Evolutionary conservation across 371 early-diverging fungal genomes (phyloP), one percentile per base, ranked within the genome.

Genomic region (Saksenaea vasiformis): DNA sequence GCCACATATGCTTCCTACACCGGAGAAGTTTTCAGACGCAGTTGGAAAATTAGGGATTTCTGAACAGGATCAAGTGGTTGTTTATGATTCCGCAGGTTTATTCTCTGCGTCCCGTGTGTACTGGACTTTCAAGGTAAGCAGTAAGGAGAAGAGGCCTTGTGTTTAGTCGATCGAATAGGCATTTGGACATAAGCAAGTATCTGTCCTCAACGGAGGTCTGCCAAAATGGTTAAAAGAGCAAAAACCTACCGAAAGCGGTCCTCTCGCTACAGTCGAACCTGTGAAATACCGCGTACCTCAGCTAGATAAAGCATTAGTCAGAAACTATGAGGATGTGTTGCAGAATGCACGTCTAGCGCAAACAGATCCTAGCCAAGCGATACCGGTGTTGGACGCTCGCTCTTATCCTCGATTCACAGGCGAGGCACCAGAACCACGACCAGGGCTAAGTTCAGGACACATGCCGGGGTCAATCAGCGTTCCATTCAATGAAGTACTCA

Each of bases 161-260:
- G 5, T 10, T 56, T 59, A n/a, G 9, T 51, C 47, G 26, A 51
- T 22, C 22, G 35, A 59, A 54, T 31, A 88, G 84, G 93, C 85
- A 10, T 95, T 96, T 86, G 95, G 95, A 3, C 96, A 95, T 67
- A 61, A 85, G 28, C 83, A 87, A 13, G 87, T 96, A 4, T 91
- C 93, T 26, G 87, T 98, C 5, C 75, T 98, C 54, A 87, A 95
- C 57, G 98, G 97, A 22, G 96, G 98, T 4, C 67, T 98, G 28
- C 85, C 86, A 14, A 81, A 83, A 53, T 98, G 98, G 98, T 70
- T 78, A 10, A 72, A 69, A 3, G 89, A 84, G 10, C 80, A 79
- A 15, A 80, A 81, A 0, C 71, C 82, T 9, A 56, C 59, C 14
- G 78, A 74, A 58, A 67, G 56, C 1, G 73, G 70, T 15, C 65